Evolutionary conservation across 345 rosid genomes (phyloP), one percentile per base, ranked within the genome.

Genomic region (Sonneratia alba): DNA sequence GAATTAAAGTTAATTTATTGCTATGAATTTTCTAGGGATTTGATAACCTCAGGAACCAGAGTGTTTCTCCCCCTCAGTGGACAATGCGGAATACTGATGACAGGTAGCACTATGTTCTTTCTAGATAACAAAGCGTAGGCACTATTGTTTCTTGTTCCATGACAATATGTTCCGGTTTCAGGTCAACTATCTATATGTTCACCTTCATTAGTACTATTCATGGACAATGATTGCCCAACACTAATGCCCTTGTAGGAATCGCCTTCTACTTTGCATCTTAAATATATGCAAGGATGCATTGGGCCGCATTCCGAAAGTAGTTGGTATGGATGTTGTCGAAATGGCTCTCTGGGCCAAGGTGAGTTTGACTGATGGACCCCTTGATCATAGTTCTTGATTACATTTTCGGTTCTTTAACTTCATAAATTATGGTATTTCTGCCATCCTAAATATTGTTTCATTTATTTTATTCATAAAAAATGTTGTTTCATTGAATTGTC

Each of bases 331-430:
- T 88, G 79, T 92, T 21, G 97, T 92, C 48, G 97, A 92, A 85
- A 89, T 89, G 97, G 96, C 97, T 73, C 85, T 92, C 75, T 92
- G 97, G 97, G 99, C 98, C 74, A 95, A 95, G 99, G 98, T 95
- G 77, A 61, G 64, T 12, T 15, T 53, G 59, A 53, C n/a, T 10
- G 18, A 49, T 49, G 55, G 19, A 8, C 61, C 19, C 7, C 24
- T 55, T 55, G 69, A 66, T 36, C 45, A 66, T 16, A 66, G 16
- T 38, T 12, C 67, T 34, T 37, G 45, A 66, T 38, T 36, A 5
- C 11, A 42, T 37, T 16, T 36, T 4, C 3, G 19, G 16, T 6
- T 65, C 6, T 66, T 4, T 66, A 14, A 11, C 22, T 16, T 66
- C 6, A 15, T 36, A 36, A 13, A 16, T 42, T 19, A 15, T 21